phyloP scores from a whole-genome alignment of 2,329 filamentous ascomycete species.

The Hymenoscyphus infarciens region DNA sequence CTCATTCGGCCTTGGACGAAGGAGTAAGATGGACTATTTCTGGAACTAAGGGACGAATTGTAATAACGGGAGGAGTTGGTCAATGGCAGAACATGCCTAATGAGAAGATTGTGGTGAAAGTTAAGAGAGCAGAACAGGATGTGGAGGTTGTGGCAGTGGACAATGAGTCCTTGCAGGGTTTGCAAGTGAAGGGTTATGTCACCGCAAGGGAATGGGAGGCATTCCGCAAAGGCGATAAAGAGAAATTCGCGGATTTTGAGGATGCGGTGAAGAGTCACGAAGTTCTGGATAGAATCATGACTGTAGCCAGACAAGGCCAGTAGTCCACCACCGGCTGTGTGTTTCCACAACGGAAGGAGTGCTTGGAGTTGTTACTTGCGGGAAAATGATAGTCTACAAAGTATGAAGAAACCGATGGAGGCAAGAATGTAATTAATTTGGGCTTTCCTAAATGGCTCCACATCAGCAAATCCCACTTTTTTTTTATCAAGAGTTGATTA shows the following conservation, averaged over 20 bases:
- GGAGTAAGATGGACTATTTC: constrained; percentile 37
- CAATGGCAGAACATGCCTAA: constrained; percentile 14
- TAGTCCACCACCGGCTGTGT: not conserved
- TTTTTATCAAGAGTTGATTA: not conserved
- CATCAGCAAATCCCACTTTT: not conserved
- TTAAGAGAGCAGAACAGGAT: constrained; percentile 7
- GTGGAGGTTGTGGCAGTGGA: constrained; percentile 13
- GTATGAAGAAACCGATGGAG: not conserved
- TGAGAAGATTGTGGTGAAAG: constrained; percentile 3
- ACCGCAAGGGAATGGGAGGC: constrained; percentile 20
- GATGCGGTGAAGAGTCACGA: constrained; percentile 16
- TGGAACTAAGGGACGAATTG: constrained; percentile 38
- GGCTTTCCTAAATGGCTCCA: not conserved
- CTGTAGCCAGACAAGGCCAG: not conserved
- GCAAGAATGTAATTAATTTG: not conserved
- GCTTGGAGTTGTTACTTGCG: not conserved
- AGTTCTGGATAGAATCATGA: constrained; percentile 15
- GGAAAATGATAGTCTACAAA: not conserved
- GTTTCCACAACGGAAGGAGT: not conserved
- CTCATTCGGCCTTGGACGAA: constrained; percentile 24
- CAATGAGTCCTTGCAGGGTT: not conserved
- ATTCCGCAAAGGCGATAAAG: constrained; percentile 11
- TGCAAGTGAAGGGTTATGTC: constrained; percentile 6
- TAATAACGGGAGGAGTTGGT: constrained; percentile 17
- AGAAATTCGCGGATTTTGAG: constrained; percentile 15